phyloP scores from a whole-genome alignment of 2,329 filamentous ascomycete genomes.

The Camillea tinctor region DNA sequence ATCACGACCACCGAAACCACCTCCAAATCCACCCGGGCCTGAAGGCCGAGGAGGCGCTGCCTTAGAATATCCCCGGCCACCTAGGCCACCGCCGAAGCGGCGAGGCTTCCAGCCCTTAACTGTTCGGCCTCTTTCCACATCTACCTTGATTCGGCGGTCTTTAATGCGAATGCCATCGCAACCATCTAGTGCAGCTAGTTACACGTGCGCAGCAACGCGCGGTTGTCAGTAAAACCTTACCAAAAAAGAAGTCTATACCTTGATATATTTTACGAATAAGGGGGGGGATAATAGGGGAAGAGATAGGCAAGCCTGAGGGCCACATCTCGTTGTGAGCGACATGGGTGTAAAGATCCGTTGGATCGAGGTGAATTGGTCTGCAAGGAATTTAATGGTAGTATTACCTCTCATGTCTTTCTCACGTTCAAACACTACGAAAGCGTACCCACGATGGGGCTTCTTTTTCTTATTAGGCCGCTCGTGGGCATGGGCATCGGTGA shows the following conservation, averaged over 20 bases:
- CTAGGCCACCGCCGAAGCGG: constrained; percentile 86
- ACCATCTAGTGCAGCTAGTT: constrained; percentile 82
- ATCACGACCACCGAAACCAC: constrained; percentile 55
- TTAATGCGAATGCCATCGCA: constrained; percentile 90
- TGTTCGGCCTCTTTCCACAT: constrained; percentile 93
- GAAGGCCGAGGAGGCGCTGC: constrained; percentile 68
- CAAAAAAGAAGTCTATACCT: constrained; percentile 46
- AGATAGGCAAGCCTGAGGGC: constrained; percentile 60
- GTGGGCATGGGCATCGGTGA: constrained; percentile 70
- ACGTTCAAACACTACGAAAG: constrained; percentile 94
- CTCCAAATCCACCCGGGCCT: constrained; percentile 60
- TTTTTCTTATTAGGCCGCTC: constrained; percentile 74
- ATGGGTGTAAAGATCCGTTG: constrained; percentile 31
- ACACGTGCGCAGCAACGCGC: constrained; percentile 57
- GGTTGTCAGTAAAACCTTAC: constrained; percentile 68
- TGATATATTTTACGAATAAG: constrained; percentile 19
- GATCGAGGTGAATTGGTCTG: constrained; percentile 31
- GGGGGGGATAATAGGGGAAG: constrained; percentile 19
- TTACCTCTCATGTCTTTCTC: constrained; percentile 99
- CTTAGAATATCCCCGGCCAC: constrained; percentile 91
- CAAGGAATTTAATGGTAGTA: constrained; percentile 43
- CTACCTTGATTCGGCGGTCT: constrained; percentile 86
- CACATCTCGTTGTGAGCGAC: constrained; percentile 48
- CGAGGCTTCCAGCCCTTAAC: constrained; percentile 92
- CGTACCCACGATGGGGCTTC: constrained; percentile 85